Evolutionary conservation across 345 rosid genomes (phyloP).

Genomic region (Rubroshorea leprosula): DNA sequence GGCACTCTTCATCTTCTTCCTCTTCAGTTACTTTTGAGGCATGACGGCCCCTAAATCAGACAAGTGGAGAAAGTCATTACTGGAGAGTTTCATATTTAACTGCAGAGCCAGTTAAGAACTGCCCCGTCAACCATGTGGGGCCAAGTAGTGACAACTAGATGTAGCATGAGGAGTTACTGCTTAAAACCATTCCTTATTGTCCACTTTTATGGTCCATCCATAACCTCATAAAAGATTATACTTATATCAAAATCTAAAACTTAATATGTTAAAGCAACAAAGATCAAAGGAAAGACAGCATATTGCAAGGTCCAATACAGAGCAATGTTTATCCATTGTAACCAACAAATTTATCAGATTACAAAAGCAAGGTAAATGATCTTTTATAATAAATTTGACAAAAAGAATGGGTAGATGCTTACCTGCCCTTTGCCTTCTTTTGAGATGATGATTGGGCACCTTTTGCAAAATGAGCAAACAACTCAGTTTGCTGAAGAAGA

Average conservation of each 20-base stretch:
- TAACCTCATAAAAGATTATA: not conserved
- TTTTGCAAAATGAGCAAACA: constrained; percentile 97
- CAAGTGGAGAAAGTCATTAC: constrained; percentile 3
- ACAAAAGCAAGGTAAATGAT: not conserved
- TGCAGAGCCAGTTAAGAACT: not conserved
- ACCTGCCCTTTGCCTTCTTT: constrained; percentile 89
- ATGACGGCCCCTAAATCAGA: constrained; percentile 80
- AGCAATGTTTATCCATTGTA: not conserved
- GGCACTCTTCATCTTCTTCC: constrained; percentile 97
- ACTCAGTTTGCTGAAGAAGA: constrained; percentile 92
- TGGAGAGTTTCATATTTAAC: not conserved
- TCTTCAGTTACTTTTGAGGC: constrained; percentile 95
- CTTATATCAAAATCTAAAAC: not conserved
- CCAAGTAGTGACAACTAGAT: not conserved
- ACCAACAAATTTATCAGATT: not conserved
- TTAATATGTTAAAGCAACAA: not conserved
- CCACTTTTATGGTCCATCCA: too few relatives aligned
- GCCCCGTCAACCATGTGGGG: not conserved
- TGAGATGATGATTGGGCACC: constrained; percentile 64
- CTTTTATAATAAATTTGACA: not conserved
- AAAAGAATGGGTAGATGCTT: not conserved
- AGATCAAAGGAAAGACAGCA: not conserved
- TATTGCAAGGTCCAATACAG: not conserved
- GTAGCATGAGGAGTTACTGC: not conserved
- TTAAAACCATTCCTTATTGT: not conserved